Evolutionary conservation across 352 stramenopile species (phyloP), one percentile per base, ranked within the genome.

Genomic region (Phytophthora sp.): DNA sequence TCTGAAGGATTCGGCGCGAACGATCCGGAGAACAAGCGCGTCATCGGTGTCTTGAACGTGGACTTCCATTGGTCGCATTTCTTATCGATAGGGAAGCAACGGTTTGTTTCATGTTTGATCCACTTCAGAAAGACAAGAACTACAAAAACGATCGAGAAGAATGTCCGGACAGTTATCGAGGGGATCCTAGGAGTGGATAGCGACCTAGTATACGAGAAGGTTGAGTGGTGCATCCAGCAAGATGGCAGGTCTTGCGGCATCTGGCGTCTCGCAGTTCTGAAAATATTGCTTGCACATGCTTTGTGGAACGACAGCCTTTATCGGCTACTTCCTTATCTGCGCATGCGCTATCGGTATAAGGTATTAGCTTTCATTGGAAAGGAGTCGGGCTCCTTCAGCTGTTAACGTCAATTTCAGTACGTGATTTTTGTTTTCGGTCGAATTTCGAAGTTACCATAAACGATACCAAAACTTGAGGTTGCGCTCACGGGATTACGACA

Each of bases 211-310:
- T 67, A 67, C 31, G 21, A 45, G 16, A 52, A 30, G 20, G 18
- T 53, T 1, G 45, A 61, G 1, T 62, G 23, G 41, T 68, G 50
- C 15, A 35, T 15, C 2, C 60, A 68, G 41, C 29, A 67, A 18
- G 42, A 57, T 5, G 59, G 41, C 3, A 56, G n/a, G 9, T 67
- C 39, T 1, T 68, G 60, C n/a, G 44, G 51, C 15, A 5, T 68
- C 4, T 53, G 51, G 51, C 44, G 53, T 18, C 39, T 47, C n/a
- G 41, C 29, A 4, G 20, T 54, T 26, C 9, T 53, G 23, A 41
- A 54, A 5, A 52, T 53, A 9, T 9, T 54, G 16, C 18, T 62
- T 11, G 13, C 1, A 2, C 13, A 46, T 3, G 4, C 42, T 31
- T 38, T 4, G 29, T 54, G 41, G 29, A 41, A 53, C 29, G 29